Conservation (phyloP, 2,329 filamentous ascomycete genomes). For the Scleromitrula shiraiana region DNA sequence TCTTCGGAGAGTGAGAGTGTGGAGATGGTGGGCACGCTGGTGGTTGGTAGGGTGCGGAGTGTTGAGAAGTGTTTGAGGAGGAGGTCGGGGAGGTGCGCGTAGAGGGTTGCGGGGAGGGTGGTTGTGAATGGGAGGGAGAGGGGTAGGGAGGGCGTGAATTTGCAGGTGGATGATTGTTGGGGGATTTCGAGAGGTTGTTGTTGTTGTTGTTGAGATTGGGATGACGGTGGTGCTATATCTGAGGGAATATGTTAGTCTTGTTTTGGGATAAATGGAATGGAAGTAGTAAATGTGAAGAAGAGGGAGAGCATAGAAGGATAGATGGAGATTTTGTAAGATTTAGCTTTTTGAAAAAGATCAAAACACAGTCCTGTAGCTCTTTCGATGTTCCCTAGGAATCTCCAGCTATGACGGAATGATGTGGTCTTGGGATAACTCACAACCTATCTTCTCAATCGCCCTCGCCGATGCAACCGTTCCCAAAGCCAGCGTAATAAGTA, state of each 20-base stretch:
- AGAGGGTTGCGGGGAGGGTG: not conserved
- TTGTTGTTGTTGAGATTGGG: too few species aligned
- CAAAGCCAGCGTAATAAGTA: not conserved
- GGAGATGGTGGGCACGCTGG: not conserved
- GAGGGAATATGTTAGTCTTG: too few species aligned
- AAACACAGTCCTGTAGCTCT: too few species aligned
- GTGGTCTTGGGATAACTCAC: not conserved
- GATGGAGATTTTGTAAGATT: too few species aligned
- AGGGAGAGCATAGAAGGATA: too few species aligned
- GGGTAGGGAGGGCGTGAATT: slow-evolving; percentile 1
- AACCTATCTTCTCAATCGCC: not conserved
- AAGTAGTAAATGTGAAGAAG: not conserved
- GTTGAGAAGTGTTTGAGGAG: slow-evolving; percentile 1
- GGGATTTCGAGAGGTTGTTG: not conserved
- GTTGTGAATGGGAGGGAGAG: slow-evolving; percentile 4
- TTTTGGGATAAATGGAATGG: too few species aligned
- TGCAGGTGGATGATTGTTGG: slow-evolving; percentile 4
- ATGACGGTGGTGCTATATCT: too few species aligned
- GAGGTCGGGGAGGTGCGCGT: not conserved
- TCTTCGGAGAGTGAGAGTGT: slow-evolving; percentile 4
- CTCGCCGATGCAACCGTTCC: slow-evolving; percentile 2
- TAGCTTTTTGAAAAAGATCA: too few species aligned
- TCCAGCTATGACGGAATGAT: too few species aligned
- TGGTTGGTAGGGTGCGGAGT: not conserved
- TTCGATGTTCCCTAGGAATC: too few species aligned